phyloP scores from a whole-genome alignment of 805 yeast genomes.

The Ogataea corticis region DNA sequence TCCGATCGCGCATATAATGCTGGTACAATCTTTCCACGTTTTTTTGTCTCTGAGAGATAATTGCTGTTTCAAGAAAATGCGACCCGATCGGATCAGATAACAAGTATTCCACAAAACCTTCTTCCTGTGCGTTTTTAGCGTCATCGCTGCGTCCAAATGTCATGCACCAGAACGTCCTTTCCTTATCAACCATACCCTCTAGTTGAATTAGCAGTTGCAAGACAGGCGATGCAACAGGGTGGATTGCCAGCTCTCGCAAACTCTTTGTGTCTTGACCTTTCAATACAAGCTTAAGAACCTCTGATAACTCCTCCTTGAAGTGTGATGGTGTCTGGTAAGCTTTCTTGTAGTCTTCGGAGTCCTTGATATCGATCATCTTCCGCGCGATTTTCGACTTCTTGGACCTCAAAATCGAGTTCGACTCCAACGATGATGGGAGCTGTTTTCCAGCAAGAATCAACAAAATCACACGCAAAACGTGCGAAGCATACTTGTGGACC shows the following conservation, averaged over 20 bases:
- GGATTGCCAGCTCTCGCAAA: slow-evolving; percentile 72
- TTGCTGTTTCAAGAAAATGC: slow-evolving; percentile 77
- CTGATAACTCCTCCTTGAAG: slow-evolving; percentile 60
- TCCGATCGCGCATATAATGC: slow-evolving; percentile 71
- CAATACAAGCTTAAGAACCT: slow-evolving; percentile 44
- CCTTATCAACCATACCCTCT: slow-evolving; percentile 78
- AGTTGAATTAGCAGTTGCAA: slow-evolving; percentile 73
- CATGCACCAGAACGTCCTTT: slow-evolving; percentile 67
- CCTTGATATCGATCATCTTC: slow-evolving; percentile 87
- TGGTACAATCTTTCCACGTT: slow-evolving; percentile 70
- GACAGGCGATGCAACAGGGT: slow-evolving; percentile 85
- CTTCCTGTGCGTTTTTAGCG: slow-evolving; percentile 61
- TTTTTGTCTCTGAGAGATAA: slow-evolving; percentile 64
- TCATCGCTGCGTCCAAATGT: slow-evolving; percentile 53
- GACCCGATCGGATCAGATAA: slow-evolving; percentile 90
- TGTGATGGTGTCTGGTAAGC: slow-evolving; percentile 70
- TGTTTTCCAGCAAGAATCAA: slow-evolving; percentile 75
- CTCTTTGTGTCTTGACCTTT: slow-evolving; percentile 41
- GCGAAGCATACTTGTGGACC: slow-evolving; percentile 82
- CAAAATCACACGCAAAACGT: slow-evolving; percentile 72
- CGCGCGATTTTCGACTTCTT: slow-evolving; percentile 86
- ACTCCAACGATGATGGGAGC: slow-evolving; percentile 68
- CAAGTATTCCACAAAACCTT: slow-evolving; percentile 78
- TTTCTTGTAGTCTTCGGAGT: slow-evolving; percentile 66
- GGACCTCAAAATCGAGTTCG: slow-evolving; percentile 74